Percentiles rank a stretch among this genome's conserved stretches.
These are phyloP conservation scores for Penicillium sp. DNA, from an alignment of 2,329 filamentous ascomycete genomes.

Conservation along the genomic window DNA sequence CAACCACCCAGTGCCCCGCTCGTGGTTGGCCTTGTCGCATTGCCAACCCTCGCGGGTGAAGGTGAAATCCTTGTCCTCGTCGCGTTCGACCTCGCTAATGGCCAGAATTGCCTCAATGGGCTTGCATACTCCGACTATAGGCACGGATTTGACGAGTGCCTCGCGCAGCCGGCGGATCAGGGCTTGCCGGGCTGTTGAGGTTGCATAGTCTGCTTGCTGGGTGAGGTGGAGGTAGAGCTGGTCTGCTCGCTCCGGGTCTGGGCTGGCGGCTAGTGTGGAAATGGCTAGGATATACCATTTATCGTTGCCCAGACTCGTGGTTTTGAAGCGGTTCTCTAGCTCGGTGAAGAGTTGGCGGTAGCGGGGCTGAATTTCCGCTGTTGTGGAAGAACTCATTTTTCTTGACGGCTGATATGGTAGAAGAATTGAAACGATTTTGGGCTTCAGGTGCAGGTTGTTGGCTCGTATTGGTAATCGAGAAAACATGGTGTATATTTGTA, in stretches of 20 bases:
- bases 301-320: constrained; percentile 19
- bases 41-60: constrained; percentile 51
- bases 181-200: constrained; percentile 24
- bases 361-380: constrained; percentile 20
- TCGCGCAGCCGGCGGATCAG: constrained; percentile 43
- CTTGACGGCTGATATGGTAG: background rate
- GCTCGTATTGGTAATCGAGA: constrained; percentile 1
- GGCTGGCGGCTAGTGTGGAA: constrained; percentile 43
- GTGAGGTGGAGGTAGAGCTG: constrained; percentile 51
- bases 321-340: constrained; percentile 24
- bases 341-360: constrained; percentile 24
- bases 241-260: constrained; percentile 45
- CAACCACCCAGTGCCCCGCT: constrained; percentile 50
- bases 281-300: constrained; percentile 33
- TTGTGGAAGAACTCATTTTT: constrained; percentile 12
- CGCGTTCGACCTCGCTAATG: constrained; percentile 45
- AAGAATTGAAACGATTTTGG: background rate
- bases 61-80: constrained; percentile 51
- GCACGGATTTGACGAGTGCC: constrained; percentile 51
- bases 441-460: background rate
- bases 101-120: constrained; percentile 52
- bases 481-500: constrained; percentile 2
- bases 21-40: constrained; percentile 47
- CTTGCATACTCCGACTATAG: constrained; percentile 54
- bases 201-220: constrained; percentile 39